Evolutionary conservation across 495 filamentous ascomycete species (phyloP).

Genomic region (Aspergillus mulundensis): DNA sequence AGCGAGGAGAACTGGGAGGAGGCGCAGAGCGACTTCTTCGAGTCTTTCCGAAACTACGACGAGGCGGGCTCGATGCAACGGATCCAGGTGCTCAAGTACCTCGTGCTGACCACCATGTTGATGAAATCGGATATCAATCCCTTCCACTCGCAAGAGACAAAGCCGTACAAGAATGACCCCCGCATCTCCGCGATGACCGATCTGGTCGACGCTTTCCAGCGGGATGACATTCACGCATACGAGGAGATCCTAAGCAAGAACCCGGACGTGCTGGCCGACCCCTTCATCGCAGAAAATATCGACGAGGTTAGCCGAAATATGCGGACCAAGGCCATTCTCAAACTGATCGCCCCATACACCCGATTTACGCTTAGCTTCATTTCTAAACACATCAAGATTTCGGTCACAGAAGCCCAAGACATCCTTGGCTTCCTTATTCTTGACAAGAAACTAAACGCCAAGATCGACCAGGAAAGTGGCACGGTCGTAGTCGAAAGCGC

Average conservation of each 20-base stretch:
- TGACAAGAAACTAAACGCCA: slow-evolving; percentile 77
- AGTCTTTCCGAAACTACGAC: slow-evolving; percentile 98
- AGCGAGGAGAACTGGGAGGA: slow-evolving; percentile 99
- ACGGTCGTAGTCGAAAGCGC: slow-evolving; percentile 74
- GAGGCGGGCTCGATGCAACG: slow-evolving; percentile 93
- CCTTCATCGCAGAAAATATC: slow-evolving; percentile 98
- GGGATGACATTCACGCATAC: slow-evolving; percentile 90
- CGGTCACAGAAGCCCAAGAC: slow-evolving; percentile 80
- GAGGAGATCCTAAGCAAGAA: slow-evolving; percentile 83
- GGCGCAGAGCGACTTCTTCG: slow-evolving; percentile 95
- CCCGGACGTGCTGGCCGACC: slow-evolving; percentile 82
- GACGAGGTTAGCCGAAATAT: slow-evolving; percentile 98
- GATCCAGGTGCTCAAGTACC: slow-evolving; percentile 96
- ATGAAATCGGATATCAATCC: slow-evolving; percentile 99
- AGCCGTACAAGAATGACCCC: slow-evolving; percentile 93
- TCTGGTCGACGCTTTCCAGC: slow-evolving; percentile 92
- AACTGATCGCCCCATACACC: slow-evolving; percentile 91
- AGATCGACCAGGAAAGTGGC: slow-evolving; percentile 83
- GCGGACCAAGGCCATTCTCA: slow-evolving; percentile 91
- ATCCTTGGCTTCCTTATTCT: slow-evolving; percentile 91
- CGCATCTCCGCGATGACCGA: slow-evolving; percentile 96
- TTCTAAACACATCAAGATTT: slow-evolving; percentile 78
- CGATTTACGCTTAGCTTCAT: slow-evolving; percentile 85
- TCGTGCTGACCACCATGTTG: slow-evolving; percentile 94
- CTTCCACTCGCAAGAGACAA: slow-evolving; percentile 99